Conservation (phyloP, 139 green algal species). For the Eudorina sp. region DNA sequence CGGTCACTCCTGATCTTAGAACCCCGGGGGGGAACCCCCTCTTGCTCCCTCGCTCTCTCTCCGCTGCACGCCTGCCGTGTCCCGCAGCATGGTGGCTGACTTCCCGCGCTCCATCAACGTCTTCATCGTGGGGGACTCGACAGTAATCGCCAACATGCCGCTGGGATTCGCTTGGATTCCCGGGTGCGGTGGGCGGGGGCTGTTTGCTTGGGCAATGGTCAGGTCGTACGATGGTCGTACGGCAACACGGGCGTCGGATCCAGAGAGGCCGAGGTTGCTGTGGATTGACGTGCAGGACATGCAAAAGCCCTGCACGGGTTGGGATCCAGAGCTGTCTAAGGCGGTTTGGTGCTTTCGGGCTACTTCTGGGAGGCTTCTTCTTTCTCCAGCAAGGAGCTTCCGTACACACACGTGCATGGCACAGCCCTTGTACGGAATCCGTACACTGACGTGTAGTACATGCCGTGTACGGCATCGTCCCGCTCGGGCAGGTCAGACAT, state of each 20-base stretch:
- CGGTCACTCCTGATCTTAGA: too few relatives aligned
- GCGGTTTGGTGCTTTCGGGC: too few relatives aligned
- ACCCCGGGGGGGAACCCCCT: too few relatives aligned
- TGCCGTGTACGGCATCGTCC: too few relatives aligned
- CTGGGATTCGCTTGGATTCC: conserved; percentile 33
- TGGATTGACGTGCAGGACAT: neutral
- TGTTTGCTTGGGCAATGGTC: too few relatives aligned
- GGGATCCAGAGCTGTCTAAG: too few relatives aligned
- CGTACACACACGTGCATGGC: too few relatives aligned
- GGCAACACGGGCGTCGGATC: neutral
- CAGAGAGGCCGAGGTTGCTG: neutral
- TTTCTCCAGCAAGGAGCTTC: too few relatives aligned
- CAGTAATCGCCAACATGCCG: neutral
- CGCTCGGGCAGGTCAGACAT: neutral
- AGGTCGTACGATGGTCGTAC: neutral
- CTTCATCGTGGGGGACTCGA: conserved; percentile 24
- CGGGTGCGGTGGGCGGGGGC: too few relatives aligned
- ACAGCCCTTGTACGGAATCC: too few relatives aligned
- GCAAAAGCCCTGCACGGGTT: neutral
- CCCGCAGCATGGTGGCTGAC: neutral
- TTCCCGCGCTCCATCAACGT: conserved; percentile 30
- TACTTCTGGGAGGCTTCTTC: too few relatives aligned
- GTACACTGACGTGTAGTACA: too few relatives aligned
- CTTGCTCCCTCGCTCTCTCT: neutral
- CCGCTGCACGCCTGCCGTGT: neutral